Percentiles rank a stretch among this genome's conserved stretches.
Conservation (phyloP, 129 eudicot genomes). For the Arctium lappa region DNA sequence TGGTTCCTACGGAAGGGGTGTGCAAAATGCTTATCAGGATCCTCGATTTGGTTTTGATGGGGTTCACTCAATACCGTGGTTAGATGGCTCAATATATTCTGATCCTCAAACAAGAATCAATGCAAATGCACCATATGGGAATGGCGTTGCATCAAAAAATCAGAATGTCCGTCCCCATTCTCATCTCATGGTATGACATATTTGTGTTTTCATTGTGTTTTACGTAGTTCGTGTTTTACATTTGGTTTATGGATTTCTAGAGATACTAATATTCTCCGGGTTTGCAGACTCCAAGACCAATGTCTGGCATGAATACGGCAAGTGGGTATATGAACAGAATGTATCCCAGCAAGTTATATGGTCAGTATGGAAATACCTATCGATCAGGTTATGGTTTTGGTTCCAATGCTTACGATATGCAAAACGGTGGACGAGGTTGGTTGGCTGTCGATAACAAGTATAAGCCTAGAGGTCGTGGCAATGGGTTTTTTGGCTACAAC, state of each 20-base stretch:
- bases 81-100: constrained; percentile 37
- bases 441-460: constrained; percentile 50
- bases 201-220: background rate
- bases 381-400: constrained; percentile 62
- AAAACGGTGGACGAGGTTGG: constrained; percentile 49
- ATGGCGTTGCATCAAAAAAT: constrained; percentile 42
- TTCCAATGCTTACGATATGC: constrained; percentile 45
- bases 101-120: constrained; percentile 42
- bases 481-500: constrained; percentile 41
- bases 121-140: constrained; percentile 27
- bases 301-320: constrained; percentile 43
- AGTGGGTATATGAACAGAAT: constrained; percentile 51
- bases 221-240: background rate
- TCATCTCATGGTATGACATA: constrained; percentile 47
- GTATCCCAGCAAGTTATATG: constrained; percentile 49
- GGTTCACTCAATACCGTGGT: constrained; percentile 60
- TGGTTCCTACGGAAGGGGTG: constrained; percentile 51
- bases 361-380: constrained; percentile 45
- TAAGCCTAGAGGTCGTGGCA: constrained; percentile 66
- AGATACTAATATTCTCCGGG: constrained; percentile 23
- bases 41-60: constrained; percentile 59
- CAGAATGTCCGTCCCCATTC: constrained; percentile 47
- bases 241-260: background rate
- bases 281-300: constrained; percentile 48
- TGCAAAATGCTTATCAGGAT: constrained; percentile 57